phyloP scores from a whole-genome alignment of 495 filamentous ascomycete species.

The Penicillium cataractarum region DNA sequence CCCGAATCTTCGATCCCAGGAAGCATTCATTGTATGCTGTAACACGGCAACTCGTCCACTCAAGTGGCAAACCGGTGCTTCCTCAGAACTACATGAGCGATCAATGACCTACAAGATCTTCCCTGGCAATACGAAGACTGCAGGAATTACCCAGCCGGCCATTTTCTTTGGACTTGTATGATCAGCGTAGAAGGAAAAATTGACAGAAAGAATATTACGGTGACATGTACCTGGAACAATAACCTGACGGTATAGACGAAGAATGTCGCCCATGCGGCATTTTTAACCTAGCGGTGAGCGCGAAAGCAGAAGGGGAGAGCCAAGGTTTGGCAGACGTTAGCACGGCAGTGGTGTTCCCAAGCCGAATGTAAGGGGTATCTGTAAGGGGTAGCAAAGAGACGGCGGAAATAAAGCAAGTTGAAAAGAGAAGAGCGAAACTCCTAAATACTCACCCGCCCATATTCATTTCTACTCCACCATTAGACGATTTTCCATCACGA shows the following conservation, averaged over 20 bases:
- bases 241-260: slow-evolving; percentile 1
- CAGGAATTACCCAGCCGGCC: slow-evolving; percentile 1
- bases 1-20: slow-evolving; percentile 1
- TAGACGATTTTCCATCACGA: slow-evolving; percentile 2
- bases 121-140: slow-evolving; percentile 1
- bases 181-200: not conserved
- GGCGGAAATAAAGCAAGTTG: slow-evolving; percentile 2
- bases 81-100: slow-evolving; percentile 1
- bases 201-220: slow-evolving; percentile 2
- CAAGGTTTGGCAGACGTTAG: slow-evolving; percentile 1
- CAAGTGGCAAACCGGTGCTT: slow-evolving; percentile 1
- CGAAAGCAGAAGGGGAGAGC: not conserved
- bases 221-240: slow-evolving; percentile 1
- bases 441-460: slow-evolving; percentile 2
- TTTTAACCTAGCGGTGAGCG: slow-evolving; percentile 1
- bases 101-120: slow-evolving; percentile 2
- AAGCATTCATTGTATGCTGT: slow-evolving; percentile 2
- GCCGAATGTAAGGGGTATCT: slow-evolving; percentile 1
- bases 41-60: not conserved
- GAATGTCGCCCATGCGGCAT: slow-evolving; percentile 1
- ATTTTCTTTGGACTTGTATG: slow-evolving; percentile 2
- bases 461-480: slow-evolving; percentile 1
- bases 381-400: slow-evolving; percentile 2
- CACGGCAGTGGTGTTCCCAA: not conserved
- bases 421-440: slow-evolving; percentile 3